Conservation (phyloP, 164 flowering plant species). For the Santalum album region DNA sequence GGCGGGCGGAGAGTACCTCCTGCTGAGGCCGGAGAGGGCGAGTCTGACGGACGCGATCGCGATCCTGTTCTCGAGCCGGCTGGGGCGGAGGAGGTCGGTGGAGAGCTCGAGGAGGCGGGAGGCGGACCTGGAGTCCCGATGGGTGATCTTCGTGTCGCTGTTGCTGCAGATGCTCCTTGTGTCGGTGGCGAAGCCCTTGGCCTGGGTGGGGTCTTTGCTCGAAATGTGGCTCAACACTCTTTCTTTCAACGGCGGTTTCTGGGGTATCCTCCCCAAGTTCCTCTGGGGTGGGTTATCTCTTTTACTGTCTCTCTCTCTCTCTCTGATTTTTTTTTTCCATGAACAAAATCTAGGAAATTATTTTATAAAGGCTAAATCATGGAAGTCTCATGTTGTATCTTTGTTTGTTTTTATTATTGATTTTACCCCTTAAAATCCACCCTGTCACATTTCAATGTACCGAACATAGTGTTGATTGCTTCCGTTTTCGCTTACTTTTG, state of each 20-base stretch:
- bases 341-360: neutral
- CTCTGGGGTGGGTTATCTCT: constrained; percentile 13
- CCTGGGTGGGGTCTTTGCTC: constrained; percentile 15
- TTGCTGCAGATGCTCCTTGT: constrained; percentile 14
- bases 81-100: constrained; percentile 15
- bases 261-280: constrained; percentile 10
- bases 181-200: constrained; percentile 11
- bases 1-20: constrained; percentile 11
- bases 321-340: too few relatives aligned
- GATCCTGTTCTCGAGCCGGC: constrained; percentile 12
- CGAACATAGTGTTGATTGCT: too few relatives aligned
- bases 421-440: too few relatives aligned
- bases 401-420: too few relatives aligned
- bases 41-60: constrained; percentile 12
- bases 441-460: too few relatives aligned
- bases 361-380: too few relatives aligned
- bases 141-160: constrained; percentile 26
- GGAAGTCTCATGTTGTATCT: too few relatives aligned
- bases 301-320: neutral
- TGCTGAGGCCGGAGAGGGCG: constrained; percentile 21
- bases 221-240: constrained; percentile 27
- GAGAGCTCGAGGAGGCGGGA: constrained; percentile 13
- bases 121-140: constrained; percentile 9
- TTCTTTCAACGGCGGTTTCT: constrained; percentile 7
- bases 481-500: too few relatives aligned